phyloP scores from a whole-genome alignment of 164 flowering plant genomes.

The Magnolia changhungtana region DNA sequence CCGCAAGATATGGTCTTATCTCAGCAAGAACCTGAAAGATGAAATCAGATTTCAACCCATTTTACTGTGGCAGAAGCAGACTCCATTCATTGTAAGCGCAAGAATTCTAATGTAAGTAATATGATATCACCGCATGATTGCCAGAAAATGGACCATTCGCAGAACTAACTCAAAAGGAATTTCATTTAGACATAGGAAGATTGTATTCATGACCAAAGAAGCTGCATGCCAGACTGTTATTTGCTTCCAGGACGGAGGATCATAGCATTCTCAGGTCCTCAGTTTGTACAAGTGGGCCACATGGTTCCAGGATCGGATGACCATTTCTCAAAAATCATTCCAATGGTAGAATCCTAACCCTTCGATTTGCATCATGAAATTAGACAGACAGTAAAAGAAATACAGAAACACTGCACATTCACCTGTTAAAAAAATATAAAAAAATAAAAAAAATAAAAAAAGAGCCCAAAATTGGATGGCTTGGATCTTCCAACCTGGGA shows the following conservation, averaged over 20 bases:
- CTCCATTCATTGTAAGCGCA: neutral
- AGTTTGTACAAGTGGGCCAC: neutral
- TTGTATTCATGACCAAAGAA: too few relatives aligned
- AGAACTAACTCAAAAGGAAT: too few relatives aligned
- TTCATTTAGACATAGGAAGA: too few relatives aligned
- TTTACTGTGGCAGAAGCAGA: neutral
- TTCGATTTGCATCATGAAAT: neutral
- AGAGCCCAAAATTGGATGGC: neutral
- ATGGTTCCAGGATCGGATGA: neutral
- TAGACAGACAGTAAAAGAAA: neutral
- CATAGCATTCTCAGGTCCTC: too few relatives aligned
- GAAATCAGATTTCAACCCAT: neutral
- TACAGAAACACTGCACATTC: neutral
- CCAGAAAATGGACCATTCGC: neutral
- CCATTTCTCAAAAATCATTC: neutral
- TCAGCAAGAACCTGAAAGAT: conserved; percentile 70
- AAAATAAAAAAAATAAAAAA: too few relatives aligned
- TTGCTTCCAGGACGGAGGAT: too few relatives aligned
- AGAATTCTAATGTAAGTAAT: neutral
- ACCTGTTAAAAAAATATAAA: too few relatives aligned
- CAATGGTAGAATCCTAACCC: neutral
- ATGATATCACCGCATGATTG: neutral
- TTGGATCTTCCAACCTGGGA: neutral
- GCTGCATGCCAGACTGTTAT: too few relatives aligned
- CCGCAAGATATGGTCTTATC: conserved; percentile 84